phyloP scores from a whole-genome alignment of 1,284 basidiomycete genomes.

The Trichosporon sp. region DNA sequence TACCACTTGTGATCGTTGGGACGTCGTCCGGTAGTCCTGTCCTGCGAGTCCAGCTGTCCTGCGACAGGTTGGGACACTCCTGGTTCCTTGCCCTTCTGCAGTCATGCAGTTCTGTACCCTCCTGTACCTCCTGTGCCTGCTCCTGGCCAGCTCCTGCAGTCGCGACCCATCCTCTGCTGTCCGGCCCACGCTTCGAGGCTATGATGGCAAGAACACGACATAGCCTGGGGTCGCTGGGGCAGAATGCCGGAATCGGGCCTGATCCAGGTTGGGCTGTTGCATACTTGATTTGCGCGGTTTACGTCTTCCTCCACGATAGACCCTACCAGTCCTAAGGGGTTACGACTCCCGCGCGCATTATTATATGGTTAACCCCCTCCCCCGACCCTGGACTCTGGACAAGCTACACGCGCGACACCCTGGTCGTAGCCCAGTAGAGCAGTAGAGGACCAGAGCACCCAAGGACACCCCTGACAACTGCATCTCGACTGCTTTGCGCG shows the following conservation, averaged over 20 bases:
- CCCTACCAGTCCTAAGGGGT: background rate
- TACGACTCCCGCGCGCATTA: constrained; percentile 15
- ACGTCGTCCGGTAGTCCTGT: too few relatives aligned
- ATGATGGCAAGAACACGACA: background rate
- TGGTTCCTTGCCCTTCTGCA: background rate
- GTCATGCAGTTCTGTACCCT: too few relatives aligned
- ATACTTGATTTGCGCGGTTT: background rate
- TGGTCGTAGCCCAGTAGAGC: background rate
- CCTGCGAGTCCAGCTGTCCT: background rate
- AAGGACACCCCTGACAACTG: background rate
- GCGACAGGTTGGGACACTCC: background rate
- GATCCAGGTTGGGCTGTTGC: background rate
- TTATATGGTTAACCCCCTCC: constrained; percentile 16
- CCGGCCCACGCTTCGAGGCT: background rate
- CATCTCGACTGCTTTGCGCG: background rate
- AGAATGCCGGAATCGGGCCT: background rate
- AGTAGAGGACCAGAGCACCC: too few relatives aligned
- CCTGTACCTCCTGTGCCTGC: background rate
- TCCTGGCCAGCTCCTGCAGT: background rate
- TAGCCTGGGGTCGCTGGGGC: background rate
- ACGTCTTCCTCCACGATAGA: background rate
- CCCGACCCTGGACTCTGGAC: too few relatives aligned
- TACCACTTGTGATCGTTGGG: background rate
- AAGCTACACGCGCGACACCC: too few relatives aligned
- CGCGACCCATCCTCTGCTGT: background rate